Evolutionary conservation across 2,329 filamentous ascomycete species (phyloP), one percentile per base, ranked within the genome.

Genomic region (Chaetothyriales sp.): DNA sequence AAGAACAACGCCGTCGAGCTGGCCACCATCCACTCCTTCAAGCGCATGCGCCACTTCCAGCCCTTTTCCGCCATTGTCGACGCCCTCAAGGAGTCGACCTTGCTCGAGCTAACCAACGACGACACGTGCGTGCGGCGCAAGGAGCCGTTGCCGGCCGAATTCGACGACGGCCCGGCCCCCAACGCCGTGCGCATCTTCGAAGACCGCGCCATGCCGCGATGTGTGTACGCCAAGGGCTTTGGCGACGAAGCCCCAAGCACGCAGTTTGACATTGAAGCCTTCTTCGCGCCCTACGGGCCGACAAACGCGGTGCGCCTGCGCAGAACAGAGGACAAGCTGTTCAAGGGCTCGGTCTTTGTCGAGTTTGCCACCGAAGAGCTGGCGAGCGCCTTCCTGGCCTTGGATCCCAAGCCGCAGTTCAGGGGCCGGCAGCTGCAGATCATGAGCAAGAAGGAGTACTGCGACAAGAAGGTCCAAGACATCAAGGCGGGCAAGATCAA

Each of bases 311-410:
- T 98, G 56, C 89, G 90, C 64, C 84, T 98, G 57, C 87, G 94
- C 60, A 88, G 92, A 59, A 75, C 77, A 44, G 73, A 82, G 55
- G 71, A 78, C 47, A 82, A 81, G 63, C 71, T 77, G 49, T 98
- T 97, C 82, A 98, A 98, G 77, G 89, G 90, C 61, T 95, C 88
- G 60, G 87, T 95, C 53, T 97, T 95, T 65, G 87, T 95, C 59
- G 90, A 95, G 69, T 98, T 97, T 68, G 77, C 80, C 56, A 79
- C 80, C 48, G 83, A 89, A 63, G 86, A 94, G 60, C 77, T 80
- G 19, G 83, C 86, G 62, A 77, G 89, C 67, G 81, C 81, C 54
- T 98, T 98, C 70, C 72, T 95, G 55, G 80, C 74, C 13, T 72
- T 88, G 43, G 85, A 94, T 51, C 83, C 86, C 18, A 82, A 85